These are phyloP conservation scores for Trametes sp. DNA, from an alignment of 1,284 basidiomycete genomes.

Conservation along the genomic window DNA sequence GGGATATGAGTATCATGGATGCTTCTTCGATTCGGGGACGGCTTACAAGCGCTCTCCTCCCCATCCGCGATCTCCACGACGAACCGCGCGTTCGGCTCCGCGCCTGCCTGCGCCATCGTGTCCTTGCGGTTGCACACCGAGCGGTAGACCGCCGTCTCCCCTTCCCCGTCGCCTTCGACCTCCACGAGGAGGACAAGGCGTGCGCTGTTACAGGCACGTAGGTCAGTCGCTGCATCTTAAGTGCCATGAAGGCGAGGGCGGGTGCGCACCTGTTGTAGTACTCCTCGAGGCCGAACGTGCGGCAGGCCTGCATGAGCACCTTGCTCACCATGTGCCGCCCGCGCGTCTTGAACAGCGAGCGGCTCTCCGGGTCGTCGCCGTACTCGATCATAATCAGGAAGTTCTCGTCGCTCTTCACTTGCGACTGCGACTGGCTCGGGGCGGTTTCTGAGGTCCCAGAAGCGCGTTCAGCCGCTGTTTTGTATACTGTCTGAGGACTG, in stretches of 20 bases:
- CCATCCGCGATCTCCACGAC: conserved; percentile 27
- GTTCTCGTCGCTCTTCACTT: conserved; percentile 29
- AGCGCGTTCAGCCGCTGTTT: no score
- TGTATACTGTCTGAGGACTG: no score
- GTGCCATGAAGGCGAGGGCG: no score
- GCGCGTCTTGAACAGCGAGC: conserved; percentile 39
- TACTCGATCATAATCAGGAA: conserved; percentile 37
- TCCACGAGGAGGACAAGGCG: conserved; percentile 31
- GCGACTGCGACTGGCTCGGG: conserved; percentile 10
- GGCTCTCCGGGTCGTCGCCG: conserved; percentile 26
- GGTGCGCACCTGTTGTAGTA: conserved; percentile 30
- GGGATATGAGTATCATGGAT: background rate
- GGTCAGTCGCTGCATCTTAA: no score
- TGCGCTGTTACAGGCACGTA: conserved; percentile 24
- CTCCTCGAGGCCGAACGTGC: conserved; percentile 38
- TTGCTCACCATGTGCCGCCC: conserved; percentile 37
- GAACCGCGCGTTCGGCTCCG: conserved; percentile 30
- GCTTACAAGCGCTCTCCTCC: conserved; percentile 13
- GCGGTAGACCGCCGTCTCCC: conserved; percentile 15
- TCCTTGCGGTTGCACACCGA: conserved; percentile 27
- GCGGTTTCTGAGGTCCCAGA: no score
- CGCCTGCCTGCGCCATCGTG: conserved; percentile 36
- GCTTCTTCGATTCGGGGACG: background rate
- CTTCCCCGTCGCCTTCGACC: conserved; percentile 20
- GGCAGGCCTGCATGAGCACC: conserved; percentile 39